Conservation (phyloP, 164 flowering plant species). For the Berberis vulgaris region DNA sequence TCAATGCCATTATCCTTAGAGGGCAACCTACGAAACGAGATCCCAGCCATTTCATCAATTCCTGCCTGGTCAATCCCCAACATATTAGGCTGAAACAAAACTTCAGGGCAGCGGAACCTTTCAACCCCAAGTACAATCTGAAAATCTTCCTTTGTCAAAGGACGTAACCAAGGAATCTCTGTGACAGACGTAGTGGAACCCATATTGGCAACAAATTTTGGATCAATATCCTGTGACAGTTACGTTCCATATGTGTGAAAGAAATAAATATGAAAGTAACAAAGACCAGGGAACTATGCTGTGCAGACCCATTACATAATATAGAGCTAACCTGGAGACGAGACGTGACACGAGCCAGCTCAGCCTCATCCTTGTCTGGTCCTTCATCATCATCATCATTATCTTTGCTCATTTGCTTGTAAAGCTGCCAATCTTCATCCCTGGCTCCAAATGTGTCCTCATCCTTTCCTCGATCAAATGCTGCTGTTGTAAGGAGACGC, state of each 20-base stretch:
- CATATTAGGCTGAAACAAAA: constrained; percentile 75
- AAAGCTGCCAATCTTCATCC: constrained; percentile 99
- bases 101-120: constrained; percentile 94
- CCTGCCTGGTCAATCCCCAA: constrained; percentile 88
- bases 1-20: constrained; percentile 25
- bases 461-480: constrained; percentile 96
- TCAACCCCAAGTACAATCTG: constrained; percentile 81
- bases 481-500: constrained; percentile 97
- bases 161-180: constrained; percentile 64
- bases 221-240: constrained; percentile 70
- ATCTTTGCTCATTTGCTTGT: constrained; percentile 91
- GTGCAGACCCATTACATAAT: too few species aligned
- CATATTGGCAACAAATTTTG: constrained; percentile 52
- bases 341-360: constrained; percentile 59
- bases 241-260: background rate
- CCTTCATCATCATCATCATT: constrained; percentile 89
- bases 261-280: background rate
- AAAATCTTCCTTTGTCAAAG: constrained; percentile 81
- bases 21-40: constrained; percentile 63
- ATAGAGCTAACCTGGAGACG: constrained; percentile 62
- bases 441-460: constrained; percentile 95
- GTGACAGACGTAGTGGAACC: constrained; percentile 32
- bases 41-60: constrained; percentile 87
- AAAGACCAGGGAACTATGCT: background rate
- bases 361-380: constrained; percentile 69